phyloP scores from a whole-genome alignment of 2,329 filamentous ascomycete genomes.

The Cladophialophora exuberans region DNA sequence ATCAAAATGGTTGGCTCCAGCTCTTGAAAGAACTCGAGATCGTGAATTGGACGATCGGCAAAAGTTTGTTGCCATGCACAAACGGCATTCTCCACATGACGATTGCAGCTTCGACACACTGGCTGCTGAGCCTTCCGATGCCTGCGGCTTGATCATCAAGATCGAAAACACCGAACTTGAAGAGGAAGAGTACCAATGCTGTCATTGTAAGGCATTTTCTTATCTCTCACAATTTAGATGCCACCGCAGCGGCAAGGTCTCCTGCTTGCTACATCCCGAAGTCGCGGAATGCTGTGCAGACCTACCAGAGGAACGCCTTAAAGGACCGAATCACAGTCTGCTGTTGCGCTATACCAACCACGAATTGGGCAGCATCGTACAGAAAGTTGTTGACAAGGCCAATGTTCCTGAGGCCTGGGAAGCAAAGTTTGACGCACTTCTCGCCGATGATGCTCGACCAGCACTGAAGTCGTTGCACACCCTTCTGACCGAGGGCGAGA shows the following conservation, averaged over 20 bases:
- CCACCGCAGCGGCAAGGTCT: conserved; percentile 74
- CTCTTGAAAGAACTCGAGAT: conserved; percentile 74
- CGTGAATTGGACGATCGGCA: conserved; percentile 72
- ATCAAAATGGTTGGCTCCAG: conserved; percentile 91
- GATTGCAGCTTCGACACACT: conserved; percentile 54
- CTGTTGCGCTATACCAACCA: conserved; percentile 77
- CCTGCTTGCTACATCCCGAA: conserved; percentile 83
- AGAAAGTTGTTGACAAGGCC: conserved; percentile 84
- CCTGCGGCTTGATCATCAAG: conserved; percentile 65
- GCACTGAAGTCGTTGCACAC: conserved; percentile 83
- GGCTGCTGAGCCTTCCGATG: conserved; percentile 37
- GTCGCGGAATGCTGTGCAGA: conserved; percentile 77
- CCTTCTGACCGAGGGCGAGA: conserved; percentile 89
- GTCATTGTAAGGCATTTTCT: conserved; percentile 87
- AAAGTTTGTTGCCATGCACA: conserved; percentile 69
- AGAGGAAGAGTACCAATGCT: conserved; percentile 92
- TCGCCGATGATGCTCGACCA: conserved; percentile 82
- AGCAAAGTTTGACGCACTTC: conserved; percentile 80
- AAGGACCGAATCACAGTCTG: conserved; percentile 71
- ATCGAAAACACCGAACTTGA: conserved; percentile 74
- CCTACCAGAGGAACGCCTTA: conserved; percentile 67
- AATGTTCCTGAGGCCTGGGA: conserved; percentile 85
- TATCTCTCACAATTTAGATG: conserved; percentile 92
- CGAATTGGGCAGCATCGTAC: conserved; percentile 65
- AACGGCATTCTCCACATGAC: conserved; percentile 56